Base-by-base conservation (phyloP, 2,329 filamentous ascomycete species). In the Calonectria naviculata region DNA sequence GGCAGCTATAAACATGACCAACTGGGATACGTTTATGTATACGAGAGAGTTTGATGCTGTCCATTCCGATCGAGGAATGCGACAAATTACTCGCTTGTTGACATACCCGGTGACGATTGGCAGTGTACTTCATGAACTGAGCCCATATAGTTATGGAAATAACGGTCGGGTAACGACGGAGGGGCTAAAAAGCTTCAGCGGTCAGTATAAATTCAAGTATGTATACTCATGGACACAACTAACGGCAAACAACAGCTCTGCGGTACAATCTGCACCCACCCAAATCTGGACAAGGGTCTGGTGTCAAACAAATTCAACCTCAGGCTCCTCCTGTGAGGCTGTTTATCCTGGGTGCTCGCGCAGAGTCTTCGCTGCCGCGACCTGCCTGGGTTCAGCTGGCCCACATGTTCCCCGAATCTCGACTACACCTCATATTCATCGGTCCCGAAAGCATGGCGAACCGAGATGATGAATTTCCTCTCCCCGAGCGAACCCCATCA, bases 21-120 rank as follows among this genome's bases (percentile, higher is more conserved):
- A 97, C 83, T 99, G 97, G 97, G 97, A 99, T 83, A 98, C 97
- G 0, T 94, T 97, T 78, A 87, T 99, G 80, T 99, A 98, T 81
- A 97, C 95, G 4, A 89, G 97, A 79, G 93, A 97, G 78, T 98
- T 97, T 79, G 90, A 93, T 75, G 97, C 97, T 6, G 92, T 99
- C 80, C 95, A 99, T 81, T 92, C 95, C 72, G 95, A 98, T 81
- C 90, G 96, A 70, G 93, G 92, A 79, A 93, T 99, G 92, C 90
- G 97, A 71, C 97, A 99, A 83, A 95, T 95, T 29, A 99, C 97
- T 2, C 91, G 95, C 75, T 88, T 99, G 76, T 86, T 99, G 77
- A 99, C 97, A 21, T 99, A 99, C 82, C 97, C 97, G 1, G 86
- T 97, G 71, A 98, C 97, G 0, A 91, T 99, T 77, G 95, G 92